These are phyloP conservation scores for Fusarium nodosum DNA, from an alignment of 2,329 filamentous ascomycete species.

Conservation along the genomic window DNA sequence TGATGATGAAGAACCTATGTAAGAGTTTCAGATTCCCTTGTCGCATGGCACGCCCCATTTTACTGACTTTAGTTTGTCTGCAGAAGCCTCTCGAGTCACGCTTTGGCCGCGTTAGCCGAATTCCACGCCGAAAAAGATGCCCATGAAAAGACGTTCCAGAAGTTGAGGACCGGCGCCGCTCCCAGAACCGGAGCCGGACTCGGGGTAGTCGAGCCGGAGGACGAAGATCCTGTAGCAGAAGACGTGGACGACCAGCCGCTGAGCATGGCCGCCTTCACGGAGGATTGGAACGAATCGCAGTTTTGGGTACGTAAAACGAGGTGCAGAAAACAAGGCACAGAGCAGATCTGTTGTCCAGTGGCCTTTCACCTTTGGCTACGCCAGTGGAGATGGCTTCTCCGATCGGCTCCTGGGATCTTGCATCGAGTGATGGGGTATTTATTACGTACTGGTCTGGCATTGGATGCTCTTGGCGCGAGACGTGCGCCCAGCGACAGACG, in stretches of 20 bases:
- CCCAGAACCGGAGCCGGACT: conserved; percentile 35
- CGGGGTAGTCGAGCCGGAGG: conserved; percentile 57
- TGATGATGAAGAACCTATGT: conserved; percentile 66
- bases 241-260: conserved; percentile 62
- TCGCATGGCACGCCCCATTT: background rate
- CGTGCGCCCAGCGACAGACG: background rate
- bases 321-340: conserved; percentile 15
- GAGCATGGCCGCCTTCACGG: conserved; percentile 78
- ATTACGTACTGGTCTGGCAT: conserved; percentile 45
- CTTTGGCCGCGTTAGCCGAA: conserved; percentile 77
- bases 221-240: conserved; percentile 48
- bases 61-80: conserved; percentile 22
- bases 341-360: conserved; percentile 11
- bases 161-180: conserved; percentile 58
- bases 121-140: conserved; percentile 82
- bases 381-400: conserved; percentile 43
- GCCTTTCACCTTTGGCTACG: conserved; percentile 11
- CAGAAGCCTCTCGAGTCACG: conserved; percentile 71
- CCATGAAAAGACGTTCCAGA: conserved; percentile 74
- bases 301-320: conserved; percentile 75
- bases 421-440: conserved; percentile 27
- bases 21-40: conserved; percentile 18
- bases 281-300: conserved; percentile 87
- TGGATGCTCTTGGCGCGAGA: conserved; percentile 22
- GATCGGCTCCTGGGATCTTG: conserved; percentile 35